Evolutionary conservation across 2,329 filamentous ascomycete genomes (phyloP).

Genomic region (Clonostachys solani): DNA sequence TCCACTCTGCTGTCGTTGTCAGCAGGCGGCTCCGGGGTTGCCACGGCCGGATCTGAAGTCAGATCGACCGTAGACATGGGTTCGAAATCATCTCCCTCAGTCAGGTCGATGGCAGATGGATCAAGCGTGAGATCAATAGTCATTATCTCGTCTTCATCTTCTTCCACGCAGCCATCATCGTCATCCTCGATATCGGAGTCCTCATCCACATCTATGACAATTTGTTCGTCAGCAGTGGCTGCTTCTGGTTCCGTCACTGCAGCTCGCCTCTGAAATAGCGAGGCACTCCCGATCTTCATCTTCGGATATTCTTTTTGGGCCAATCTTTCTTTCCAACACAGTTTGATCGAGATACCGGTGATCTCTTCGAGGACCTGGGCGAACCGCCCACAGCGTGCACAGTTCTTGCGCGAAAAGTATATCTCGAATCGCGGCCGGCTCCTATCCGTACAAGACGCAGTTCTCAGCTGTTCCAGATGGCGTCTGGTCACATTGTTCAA

Average conservation of each 20-base stretch:
- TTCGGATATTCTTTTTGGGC: conserved; percentile 15
- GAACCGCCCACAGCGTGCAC: conserved; percentile 16
- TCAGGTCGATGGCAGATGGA: neutral
- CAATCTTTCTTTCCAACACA: conserved; percentile 20
- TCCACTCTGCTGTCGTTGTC: conserved; percentile 1
- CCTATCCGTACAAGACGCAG: conserved; percentile 15
- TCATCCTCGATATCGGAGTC: neutral
- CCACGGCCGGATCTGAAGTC: no score
- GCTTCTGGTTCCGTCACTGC: neutral
- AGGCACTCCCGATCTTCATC: neutral
- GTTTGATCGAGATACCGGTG: conserved; percentile 17
- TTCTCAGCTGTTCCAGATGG: conserved; percentile 13
- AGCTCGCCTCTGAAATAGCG: neutral
- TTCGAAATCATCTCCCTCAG: neutral
- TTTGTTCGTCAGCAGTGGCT: neutral
- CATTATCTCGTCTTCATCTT: neutral
- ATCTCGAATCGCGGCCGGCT: conserved; percentile 21
- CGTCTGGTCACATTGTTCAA: conserved; percentile 9
- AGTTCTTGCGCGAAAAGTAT: conserved; percentile 27
- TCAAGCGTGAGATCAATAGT: no score
- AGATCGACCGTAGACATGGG: no score
- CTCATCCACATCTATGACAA: conserved; percentile 1
- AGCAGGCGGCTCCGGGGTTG: no score
- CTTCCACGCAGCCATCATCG: neutral
- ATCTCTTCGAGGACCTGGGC: conserved; percentile 13